Conservation (phyloP, 2,329 filamentous ascomycete species). For the Xylaria hypoxylon region DNA sequence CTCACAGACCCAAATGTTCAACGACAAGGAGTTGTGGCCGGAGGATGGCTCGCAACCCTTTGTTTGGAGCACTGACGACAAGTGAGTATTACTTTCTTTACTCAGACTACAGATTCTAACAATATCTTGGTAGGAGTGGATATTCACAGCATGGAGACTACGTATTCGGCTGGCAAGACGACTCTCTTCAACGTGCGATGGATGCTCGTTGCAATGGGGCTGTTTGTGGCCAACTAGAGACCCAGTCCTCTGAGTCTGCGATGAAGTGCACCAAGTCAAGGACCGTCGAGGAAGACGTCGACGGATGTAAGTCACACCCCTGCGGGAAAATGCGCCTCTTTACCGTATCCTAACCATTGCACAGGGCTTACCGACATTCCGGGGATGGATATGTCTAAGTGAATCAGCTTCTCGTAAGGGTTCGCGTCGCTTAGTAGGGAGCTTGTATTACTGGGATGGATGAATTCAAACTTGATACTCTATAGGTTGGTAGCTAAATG, state of each 20-base stretch:
- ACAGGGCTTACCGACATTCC: slow-evolving; percentile 45
- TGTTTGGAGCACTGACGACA: slow-evolving; percentile 47
- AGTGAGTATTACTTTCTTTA: slow-evolving; percentile 15
- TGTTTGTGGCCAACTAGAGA: slow-evolving; percentile 44
- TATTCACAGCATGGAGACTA: slow-evolving; percentile 54
- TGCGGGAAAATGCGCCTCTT: neutral
- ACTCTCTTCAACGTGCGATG: slow-evolving; percentile 57
- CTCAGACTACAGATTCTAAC: neutral
- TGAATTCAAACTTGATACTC: neutral
- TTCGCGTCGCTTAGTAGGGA: neutral
- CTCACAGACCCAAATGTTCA: slow-evolving; percentile 44
- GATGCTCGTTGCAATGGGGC: slow-evolving; percentile 54
- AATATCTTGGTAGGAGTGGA: slow-evolving; percentile 36
- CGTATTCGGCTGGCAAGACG: slow-evolving; percentile 57
- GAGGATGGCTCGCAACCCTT: slow-evolving; percentile 51
- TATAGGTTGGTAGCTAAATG: neutral
- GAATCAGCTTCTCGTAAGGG: slow-evolving; percentile 15
- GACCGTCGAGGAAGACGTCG: slow-evolving; percentile 44
- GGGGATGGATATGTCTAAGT: slow-evolving; percentile 38
- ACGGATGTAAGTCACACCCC: slow-evolving; percentile 47
- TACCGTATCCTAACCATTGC: slow-evolving; percentile 30
- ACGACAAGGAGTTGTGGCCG: slow-evolving; percentile 44
- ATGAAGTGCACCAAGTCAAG: slow-evolving; percentile 43
- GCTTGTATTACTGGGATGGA: neutral
- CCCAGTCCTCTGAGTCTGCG: slow-evolving; percentile 44